phyloP scores from a whole-genome alignment of 106 monocot genomes.

The Vanilla planifolia region DNA sequence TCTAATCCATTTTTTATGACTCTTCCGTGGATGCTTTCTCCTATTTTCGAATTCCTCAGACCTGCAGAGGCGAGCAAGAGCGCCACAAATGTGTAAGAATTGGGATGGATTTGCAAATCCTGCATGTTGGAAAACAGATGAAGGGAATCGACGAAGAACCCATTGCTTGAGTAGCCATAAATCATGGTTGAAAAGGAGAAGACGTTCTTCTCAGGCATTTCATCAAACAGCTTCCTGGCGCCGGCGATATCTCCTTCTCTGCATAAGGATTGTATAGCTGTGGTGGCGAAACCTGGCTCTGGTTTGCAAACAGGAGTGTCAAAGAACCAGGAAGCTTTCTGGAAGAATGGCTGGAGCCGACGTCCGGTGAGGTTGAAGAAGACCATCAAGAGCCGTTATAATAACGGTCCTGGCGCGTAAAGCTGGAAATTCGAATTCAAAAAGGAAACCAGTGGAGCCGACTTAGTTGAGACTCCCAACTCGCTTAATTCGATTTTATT shows the following conservation, averaged over 20 bases:
- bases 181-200: slow-evolving; percentile 34
- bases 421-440: too few relatives aligned
- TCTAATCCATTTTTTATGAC: slow-evolving; percentile 23
- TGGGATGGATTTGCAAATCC: slow-evolving; percentile 8
- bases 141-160: slow-evolving; percentile 16
- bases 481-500: too few relatives aligned
- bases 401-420: too few relatives aligned
- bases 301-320: too few relatives aligned
- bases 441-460: too few relatives aligned
- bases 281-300: background rate
- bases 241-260: background rate
- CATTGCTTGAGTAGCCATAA: slow-evolving; percentile 23
- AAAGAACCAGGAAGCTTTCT: too few relatives aligned
- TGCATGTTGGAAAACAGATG: slow-evolving; percentile 18
- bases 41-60: background rate
- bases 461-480: too few relatives aligned
- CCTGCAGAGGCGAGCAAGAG: slow-evolving; percentile 19
- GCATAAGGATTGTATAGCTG: slow-evolving; percentile 7
- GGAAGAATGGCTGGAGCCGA: too few relatives aligned
- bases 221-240: slow-evolving; percentile 27
- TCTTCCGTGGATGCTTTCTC: slow-evolving; percentile 25
- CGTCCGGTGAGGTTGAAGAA: too few relatives aligned
- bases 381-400: too few relatives aligned
- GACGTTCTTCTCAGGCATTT: slow-evolving; percentile 29
- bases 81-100: slow-evolving; percentile 36